Base-by-base conservation (phyloP, 805 yeast species). In the Yamadazyma philogaea region DNA sequence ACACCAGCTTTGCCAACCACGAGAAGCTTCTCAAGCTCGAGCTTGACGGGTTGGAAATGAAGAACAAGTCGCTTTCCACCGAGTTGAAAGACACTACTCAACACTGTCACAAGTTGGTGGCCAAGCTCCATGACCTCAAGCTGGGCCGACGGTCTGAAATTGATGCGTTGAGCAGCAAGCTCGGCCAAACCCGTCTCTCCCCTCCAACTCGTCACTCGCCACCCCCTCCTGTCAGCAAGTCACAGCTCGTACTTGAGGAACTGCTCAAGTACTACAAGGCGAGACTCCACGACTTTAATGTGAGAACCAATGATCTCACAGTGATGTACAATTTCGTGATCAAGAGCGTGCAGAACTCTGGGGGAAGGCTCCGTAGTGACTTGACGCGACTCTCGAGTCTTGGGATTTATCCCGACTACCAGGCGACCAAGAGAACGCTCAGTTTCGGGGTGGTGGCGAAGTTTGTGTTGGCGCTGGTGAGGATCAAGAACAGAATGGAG, bases 221-320 rank as follows among this genome's bases (percentile, higher is more conserved):
- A 17, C n/a, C n/a, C n/a, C n/a, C n/a, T n/a, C n/a, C n/a, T n/a
- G n/a, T n/a, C n/a, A 18, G n/a, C 27, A 24, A 24, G 11, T 12
- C 28, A 17, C 28, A 24, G 28, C 8, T 19, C 3, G 16, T 32
- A 15, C 32, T 10, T 26, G 66, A 67, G 34, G 62, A 63, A 37
- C 77, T 77, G 53, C 58, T 68, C 46, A 69, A 69, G 26, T 66
- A 73, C 42, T 74, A 70, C 55, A 70, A 63, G 49, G 70, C 78
- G 40, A 75, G 71, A 50, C 59, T 76, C 36, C 68, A 69, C 35
- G 79, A 78, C 43, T 55, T 70, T 40, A 61, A 66, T 37, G 34
- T 63, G 41, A 57, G 52, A 37, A 55, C 61, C 36, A 62, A 65
- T 37, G 71, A 68, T 45, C 53, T 69, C 39, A 55, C 57, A 35